Conservation (phyloP, 108 stramenopile species). For the Cyclostephanos tholiformis region DNA sequence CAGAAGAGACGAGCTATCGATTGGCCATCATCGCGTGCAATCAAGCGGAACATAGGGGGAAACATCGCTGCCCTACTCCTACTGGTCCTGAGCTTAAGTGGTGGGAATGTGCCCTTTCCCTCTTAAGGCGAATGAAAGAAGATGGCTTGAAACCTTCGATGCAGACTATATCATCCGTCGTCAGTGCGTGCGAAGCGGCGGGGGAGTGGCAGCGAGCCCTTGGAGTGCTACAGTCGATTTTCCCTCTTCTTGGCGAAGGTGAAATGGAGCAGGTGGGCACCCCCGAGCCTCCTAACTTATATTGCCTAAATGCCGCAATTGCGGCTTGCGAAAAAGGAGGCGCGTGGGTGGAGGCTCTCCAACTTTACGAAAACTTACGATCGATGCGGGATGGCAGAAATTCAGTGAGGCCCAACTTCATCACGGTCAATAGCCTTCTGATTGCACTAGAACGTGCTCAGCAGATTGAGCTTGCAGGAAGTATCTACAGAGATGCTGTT, state of each 20-base stretch:
- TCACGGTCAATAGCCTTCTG: slow-evolving; percentile 66
- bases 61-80: slow-evolving; percentile 15
- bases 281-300: slow-evolving; percentile 50
- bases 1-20: slow-evolving; percentile 58
- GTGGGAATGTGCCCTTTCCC: slow-evolving; percentile 76
- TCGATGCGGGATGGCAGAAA: slow-evolving; percentile 36
- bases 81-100: slow-evolving; percentile 42
- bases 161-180: slow-evolving; percentile 65
- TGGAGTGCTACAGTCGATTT: slow-evolving; percentile 61
- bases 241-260: slow-evolving; percentile 34
- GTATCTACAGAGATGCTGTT: slow-evolving; percentile 62
- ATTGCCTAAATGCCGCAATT: slow-evolving; percentile 79
- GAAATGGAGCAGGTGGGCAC: slow-evolving; percentile 9
- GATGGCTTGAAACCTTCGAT: slow-evolving; percentile 64
- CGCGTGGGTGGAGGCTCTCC: slow-evolving; percentile 80
- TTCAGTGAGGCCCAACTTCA: slow-evolving; percentile 58
- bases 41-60: slow-evolving; percentile 64
- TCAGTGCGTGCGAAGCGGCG: slow-evolving; percentile 74
- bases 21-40: slow-evolving; percentile 79
- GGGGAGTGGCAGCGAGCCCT: slow-evolving; percentile 84
- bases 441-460: slow-evolving; percentile 69
- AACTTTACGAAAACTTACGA: slow-evolving; percentile 62
- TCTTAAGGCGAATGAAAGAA: slow-evolving; percentile 71
- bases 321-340: slow-evolving; percentile 78
- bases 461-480: slow-evolving; percentile 68